Evolutionary conservation across 1,284 basidiomycete genomes (phyloP).

Genomic region (Cerrena zonata): DNA sequence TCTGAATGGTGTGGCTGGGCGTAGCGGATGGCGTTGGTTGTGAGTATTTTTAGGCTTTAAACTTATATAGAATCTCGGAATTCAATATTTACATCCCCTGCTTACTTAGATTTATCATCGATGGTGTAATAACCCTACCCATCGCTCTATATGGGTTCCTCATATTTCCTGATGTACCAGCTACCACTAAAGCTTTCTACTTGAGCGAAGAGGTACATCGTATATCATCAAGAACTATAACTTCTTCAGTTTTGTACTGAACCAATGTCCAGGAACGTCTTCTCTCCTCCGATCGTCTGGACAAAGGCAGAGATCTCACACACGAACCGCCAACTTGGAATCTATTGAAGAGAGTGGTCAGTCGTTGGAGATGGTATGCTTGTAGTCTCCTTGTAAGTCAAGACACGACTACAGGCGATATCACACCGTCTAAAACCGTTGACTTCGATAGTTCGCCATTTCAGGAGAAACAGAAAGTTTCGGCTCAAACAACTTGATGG

Average conservation of each 20-base stretch:
- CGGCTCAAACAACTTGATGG: constrained; percentile 71
- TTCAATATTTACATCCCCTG: background rate
- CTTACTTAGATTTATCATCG: constrained; percentile 55
- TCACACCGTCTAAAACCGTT: background rate
- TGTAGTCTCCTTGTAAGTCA: constrained; percentile 53
- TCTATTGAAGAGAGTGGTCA: constrained; percentile 47
- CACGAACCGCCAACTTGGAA: constrained; percentile 44
- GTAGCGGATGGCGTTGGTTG: constrained; percentile 72
- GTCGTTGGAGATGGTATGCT: constrained; percentile 66
- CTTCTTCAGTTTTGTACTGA: background rate
- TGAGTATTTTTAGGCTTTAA: too few relatives aligned
- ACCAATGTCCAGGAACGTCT: constrained; percentile 54
- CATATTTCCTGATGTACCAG: constrained; percentile 67
- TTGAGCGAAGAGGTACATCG: constrained; percentile 47
- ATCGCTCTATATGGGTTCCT: constrained; percentile 70
- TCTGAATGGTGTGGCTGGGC: constrained; percentile 51
- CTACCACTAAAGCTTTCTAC: constrained; percentile 62
- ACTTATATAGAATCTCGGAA: too few relatives aligned
- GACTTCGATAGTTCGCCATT: constrained; percentile 44
- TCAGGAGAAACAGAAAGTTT: constrained; percentile 68
- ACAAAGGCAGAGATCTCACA: constrained; percentile 29
- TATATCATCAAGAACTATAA: background rate
- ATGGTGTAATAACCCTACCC: constrained; percentile 67
- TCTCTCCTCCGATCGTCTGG: constrained; percentile 45
- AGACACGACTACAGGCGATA: background rate